Evolutionary conservation across 2,329 filamentous ascomycete genomes (phyloP), one percentile per base, ranked within the genome.

Genomic region (Xylaria sp.): DNA sequence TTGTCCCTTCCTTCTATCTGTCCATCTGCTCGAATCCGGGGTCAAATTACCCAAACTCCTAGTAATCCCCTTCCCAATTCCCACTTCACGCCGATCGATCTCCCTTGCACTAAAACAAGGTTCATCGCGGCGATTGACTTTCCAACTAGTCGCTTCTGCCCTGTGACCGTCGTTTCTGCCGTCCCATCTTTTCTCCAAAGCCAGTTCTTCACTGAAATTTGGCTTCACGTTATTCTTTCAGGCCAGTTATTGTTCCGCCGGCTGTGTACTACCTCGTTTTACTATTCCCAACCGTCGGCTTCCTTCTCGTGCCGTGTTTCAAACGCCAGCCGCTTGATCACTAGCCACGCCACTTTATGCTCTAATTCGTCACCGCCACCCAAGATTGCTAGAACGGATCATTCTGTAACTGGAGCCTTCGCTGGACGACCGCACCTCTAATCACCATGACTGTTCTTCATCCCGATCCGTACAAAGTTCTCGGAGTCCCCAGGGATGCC

Each of bases 391-490:
- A 57, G 60, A 55, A 58, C 56, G 39, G 45, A 68, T 60, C 45
- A 28, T 55, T 52, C 60, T 43, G 56, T 61, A 58, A 65, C 65
- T 55, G 39, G 61, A 67, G 65, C 63, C 67, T 52, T 70, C 69
- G 65, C 67, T 71, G 69, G 66, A 65, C 66, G 66, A 72, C 63
- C 52, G 63, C 63, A 60, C 60, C 45, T 68, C 59, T 69, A 65
- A 62, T 65, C 77, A 82, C 53, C 74, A 86, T 87, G 83, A 83
- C 78, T 78, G 83, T 86, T 73, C 76, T 84, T 43, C 82, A 87
- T 36, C 85, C 89, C 70, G 93, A 98, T 82, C 95, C 93, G 57
- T 97, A 97, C 84, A 87, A 85, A 76, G 85, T 88, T 63, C 86
- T 97, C 58, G 92, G 92, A 61, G 87, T 97, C 65, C 78, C 89